phyloP scores from a whole-genome alignment of 768 basidiomycete genomes.

The Leccinellum rugosiceps region DNA sequence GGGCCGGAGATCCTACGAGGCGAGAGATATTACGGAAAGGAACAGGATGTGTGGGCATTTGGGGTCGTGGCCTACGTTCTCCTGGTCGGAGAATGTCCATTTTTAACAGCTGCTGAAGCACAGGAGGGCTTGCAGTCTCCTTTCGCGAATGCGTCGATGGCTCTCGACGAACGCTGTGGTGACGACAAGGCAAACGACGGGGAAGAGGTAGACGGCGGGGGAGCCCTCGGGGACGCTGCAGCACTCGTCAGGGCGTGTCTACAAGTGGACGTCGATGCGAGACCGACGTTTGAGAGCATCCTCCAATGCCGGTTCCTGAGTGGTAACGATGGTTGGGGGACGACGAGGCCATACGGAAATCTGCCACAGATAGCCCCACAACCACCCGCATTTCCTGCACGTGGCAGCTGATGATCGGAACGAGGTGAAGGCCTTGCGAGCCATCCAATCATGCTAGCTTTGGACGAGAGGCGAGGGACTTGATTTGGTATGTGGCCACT shows the following conservation, averaged over 20 bases:
- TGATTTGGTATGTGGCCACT: slow-evolving; percentile 12
- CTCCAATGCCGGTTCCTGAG: slow-evolving; percentile 76
- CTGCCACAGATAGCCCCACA: slow-evolving; percentile 23
- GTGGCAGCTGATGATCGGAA: slow-evolving; percentile 23
- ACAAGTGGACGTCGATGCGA: slow-evolving; percentile 67
- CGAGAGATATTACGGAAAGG: slow-evolving; percentile 91
- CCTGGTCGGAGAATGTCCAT: slow-evolving; percentile 88
- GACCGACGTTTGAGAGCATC: slow-evolving; percentile 86
- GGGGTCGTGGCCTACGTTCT: slow-evolving; percentile 97
- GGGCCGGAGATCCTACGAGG: slow-evolving; percentile 95
- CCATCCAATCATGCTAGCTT: not conserved
- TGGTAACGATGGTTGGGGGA: slow-evolving; percentile 74
- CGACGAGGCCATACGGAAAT: slow-evolving; percentile 32
- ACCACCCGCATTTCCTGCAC: slow-evolving; percentile 32
- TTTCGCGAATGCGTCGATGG: slow-evolving; percentile 71
- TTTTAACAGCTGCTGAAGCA: slow-evolving; percentile 87
- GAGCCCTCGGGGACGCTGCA: slow-evolving; percentile 79
- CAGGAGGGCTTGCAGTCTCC: slow-evolving; percentile 79
- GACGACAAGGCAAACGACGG: slow-evolving; percentile 73
- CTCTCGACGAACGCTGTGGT: slow-evolving; percentile 75
- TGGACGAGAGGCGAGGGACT: not conserved
- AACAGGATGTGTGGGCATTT: slow-evolving; percentile 98
- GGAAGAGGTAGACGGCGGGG: slow-evolving; percentile 79
- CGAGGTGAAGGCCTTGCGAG: slow-evolving; percentile 6
- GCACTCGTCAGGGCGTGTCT: slow-evolving; percentile 83